Percentiles rank a stretch among this genome's conserved stretches.
These are phyloP conservation scores for Meyerozyma smithsonii DNA, from an alignment of 1,139 yeast genomes.

Conservation along the genomic window DNA sequence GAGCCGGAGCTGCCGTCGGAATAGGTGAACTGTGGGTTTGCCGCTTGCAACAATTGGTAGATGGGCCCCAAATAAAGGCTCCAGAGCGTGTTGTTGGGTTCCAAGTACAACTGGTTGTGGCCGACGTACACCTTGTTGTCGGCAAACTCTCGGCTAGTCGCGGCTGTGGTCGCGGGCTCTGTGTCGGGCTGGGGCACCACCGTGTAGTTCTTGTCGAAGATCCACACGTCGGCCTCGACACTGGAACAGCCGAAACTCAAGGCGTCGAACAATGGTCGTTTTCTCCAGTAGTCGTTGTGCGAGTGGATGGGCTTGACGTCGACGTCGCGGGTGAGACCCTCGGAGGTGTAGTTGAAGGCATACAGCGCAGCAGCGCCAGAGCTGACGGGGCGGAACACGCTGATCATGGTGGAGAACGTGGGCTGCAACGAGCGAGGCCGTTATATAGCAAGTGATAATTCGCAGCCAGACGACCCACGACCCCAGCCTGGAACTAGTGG, in stretches of 20 bases:
- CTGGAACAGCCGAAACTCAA: conserved; percentile 54
- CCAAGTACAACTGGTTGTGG: conserved; percentile 49
- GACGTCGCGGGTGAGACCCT: conserved; percentile 46
- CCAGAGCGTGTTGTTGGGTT: conserved; percentile 40
- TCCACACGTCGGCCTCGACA: conserved; percentile 73
- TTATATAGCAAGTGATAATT: not conserved
- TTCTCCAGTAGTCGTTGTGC: conserved; percentile 75
- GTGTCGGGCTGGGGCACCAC: conserved; percentile 16
- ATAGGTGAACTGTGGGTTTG: conserved; percentile 29
- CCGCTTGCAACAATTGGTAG: conserved; percentile 39
- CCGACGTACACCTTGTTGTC: conserved; percentile 56
- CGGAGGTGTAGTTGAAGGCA: conserved; percentile 17
- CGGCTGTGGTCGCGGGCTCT: conserved; percentile 18
- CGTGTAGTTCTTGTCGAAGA: conserved; percentile 26
- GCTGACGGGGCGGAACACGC: not conserved
- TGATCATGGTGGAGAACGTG: conserved; percentile 1
- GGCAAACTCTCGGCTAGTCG: conserved; percentile 20
- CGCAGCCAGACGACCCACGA: too few species aligned
- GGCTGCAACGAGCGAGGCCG: not conserved
- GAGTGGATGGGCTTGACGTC: conserved; percentile 55
- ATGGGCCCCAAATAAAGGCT: conserved; percentile 54
- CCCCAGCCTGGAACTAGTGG: too few species aligned
- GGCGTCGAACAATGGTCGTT: conserved; percentile 58
- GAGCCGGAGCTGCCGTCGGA: conserved; percentile 5
- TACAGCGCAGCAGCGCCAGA: not conserved